Conservation (phyloP, 129 eudicot species). For the Artemisia argyi region DNA sequence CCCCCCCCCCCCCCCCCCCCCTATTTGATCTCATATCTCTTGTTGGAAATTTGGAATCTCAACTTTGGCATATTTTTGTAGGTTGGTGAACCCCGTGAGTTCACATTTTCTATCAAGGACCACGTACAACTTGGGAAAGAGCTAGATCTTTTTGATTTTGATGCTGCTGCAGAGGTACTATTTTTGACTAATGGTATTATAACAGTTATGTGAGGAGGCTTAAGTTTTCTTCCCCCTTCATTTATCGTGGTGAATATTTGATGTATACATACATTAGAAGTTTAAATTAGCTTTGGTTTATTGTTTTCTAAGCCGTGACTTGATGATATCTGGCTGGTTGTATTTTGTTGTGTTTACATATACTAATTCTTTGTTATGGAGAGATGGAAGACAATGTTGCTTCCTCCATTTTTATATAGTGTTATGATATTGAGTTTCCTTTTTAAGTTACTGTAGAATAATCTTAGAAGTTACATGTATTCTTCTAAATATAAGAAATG, state of each 20-base stretch:
- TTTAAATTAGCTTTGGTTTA: neutral
- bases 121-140: slow-evolving; percentile 93
- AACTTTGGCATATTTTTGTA: slow-evolving; percentile 18
- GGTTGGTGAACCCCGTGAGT: slow-evolving; percentile 69
- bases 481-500: neutral
- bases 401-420: neutral
- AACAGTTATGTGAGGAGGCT: neutral
- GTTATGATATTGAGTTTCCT: neutral
- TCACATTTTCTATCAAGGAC: slow-evolving; percentile 70
- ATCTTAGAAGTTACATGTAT: neutral
- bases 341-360: too few species aligned
- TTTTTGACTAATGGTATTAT: slow-evolving; percentile 25
- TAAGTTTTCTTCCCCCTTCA: neutral
- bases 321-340: neutral
- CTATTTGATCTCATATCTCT: neutral
- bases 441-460: neutral
- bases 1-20: too few species aligned
- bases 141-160: slow-evolving; percentile 83
- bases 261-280: neutral
- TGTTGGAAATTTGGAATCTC: neutral
- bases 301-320: neutral
- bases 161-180: slow-evolving; percentile 94
- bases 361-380: neutral
- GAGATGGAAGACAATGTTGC: neutral
- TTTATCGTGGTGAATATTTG: neutral